phyloP scores from a whole-genome alignment of 2,329 filamentous ascomycete species.

The Aaosphaeria arxii region DNA sequence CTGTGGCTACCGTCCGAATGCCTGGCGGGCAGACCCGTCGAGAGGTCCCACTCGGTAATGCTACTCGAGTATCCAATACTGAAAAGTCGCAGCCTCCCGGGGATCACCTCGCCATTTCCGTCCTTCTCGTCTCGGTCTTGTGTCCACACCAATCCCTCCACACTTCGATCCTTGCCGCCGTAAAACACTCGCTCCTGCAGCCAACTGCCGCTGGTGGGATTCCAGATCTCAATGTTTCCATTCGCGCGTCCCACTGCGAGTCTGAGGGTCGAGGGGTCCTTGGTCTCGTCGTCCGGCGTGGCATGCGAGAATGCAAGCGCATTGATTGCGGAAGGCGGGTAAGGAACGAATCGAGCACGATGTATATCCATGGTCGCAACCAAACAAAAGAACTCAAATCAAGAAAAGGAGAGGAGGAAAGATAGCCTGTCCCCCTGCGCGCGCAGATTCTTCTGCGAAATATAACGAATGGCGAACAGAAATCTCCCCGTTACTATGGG shows the following conservation, averaged over 20 bases:
- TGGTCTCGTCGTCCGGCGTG: constrained; percentile 35
- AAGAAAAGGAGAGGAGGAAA: no score
- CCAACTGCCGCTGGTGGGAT: constrained; percentile 78
- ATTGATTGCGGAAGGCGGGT: constrained; percentile 88
- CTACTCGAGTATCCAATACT: constrained; percentile 92
- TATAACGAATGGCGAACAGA: neutral
- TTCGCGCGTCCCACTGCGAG: constrained; percentile 90
- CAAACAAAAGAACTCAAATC: neutral
- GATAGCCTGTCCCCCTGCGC: no score
- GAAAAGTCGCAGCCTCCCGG: constrained; percentile 81
- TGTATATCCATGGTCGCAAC: constrained; percentile 80
- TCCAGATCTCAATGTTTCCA: constrained; percentile 98
- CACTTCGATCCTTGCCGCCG: constrained; percentile 79
- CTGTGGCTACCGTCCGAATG: constrained; percentile 90
- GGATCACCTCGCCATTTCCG: constrained; percentile 55
- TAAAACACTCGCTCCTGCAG: constrained; percentile 83
- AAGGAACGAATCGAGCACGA: constrained; percentile 93
- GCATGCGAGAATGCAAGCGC: constrained; percentile 86
- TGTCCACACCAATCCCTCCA: constrained; percentile 90
- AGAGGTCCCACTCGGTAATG: constrained; percentile 93
- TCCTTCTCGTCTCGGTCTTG: constrained; percentile 74
- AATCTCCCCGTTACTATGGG: neutral
- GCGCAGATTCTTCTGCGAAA: neutral
- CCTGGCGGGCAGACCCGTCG: constrained; percentile 70
- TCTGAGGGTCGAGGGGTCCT: constrained; percentile 60